Conservation (phyloP, 176 grass and related monocot species). For the Tuctoria greenei region DNA sequence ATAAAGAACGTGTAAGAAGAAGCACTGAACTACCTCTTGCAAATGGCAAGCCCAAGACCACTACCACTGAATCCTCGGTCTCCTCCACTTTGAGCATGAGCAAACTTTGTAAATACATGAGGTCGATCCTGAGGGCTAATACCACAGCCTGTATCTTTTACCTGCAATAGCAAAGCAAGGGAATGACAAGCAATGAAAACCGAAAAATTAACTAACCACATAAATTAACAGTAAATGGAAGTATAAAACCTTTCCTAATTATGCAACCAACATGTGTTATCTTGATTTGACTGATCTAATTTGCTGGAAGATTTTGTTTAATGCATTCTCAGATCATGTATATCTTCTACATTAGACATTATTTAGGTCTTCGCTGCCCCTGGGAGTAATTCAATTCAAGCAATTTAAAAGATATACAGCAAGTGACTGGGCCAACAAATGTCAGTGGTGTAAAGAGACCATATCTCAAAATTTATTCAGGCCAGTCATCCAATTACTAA, state of each 20-base stretch:
- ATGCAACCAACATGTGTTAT: constrained; percentile 4
- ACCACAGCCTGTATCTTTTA: constrained; percentile 92
- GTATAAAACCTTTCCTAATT: neutral
- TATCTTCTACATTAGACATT: neutral
- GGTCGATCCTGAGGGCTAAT: constrained; percentile 84
- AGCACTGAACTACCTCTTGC: constrained; percentile 56
- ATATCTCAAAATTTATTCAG: neutral
- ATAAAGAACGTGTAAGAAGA: neutral
- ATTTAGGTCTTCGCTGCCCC: neutral
- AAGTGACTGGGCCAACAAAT: neutral
- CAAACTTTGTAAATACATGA: constrained; percentile 92
- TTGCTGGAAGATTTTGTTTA: neutral
- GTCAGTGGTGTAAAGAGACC: neutral
- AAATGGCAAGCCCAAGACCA: constrained; percentile 82
- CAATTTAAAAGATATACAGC: neutral
- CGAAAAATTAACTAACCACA: neutral
- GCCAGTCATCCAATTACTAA: neutral
- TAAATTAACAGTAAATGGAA: constrained; percentile 18
- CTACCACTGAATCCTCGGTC: constrained; percentile 61
- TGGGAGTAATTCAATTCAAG: neutral
- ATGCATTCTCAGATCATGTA: neutral
- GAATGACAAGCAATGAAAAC: constrained; percentile 23
- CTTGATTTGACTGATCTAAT: neutral
- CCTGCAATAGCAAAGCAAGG: constrained; percentile 48
- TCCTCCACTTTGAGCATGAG: constrained; percentile 59